phyloP scores from a whole-genome alignment of 129 eudicot species.

The Heracleum sosnowskyi region DNA sequence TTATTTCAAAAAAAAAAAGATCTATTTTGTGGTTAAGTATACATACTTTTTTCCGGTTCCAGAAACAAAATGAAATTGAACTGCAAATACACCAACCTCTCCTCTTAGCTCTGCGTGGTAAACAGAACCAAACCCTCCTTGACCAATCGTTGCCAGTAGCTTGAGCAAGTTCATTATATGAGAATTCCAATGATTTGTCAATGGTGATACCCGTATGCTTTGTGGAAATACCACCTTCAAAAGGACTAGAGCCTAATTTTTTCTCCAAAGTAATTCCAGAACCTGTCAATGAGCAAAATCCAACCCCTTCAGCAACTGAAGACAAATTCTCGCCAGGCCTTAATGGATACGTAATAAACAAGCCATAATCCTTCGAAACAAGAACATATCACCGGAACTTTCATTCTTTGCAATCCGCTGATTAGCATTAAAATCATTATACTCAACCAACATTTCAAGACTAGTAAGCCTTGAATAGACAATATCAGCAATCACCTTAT shows the following conservation, averaged over 20 bases:
- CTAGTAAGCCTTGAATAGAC: no score
- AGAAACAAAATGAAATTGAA: constrained; percentile 5
- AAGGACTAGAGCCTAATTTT: constrained; percentile 28
- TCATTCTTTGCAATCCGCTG: no score
- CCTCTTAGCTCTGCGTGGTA: constrained; percentile 70
- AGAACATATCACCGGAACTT: constrained; percentile 70
- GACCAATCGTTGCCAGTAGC: constrained; percentile 71
- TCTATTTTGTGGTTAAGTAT: no score
- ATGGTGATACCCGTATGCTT: constrained; percentile 49
- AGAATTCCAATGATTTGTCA: constrained; percentile 70
- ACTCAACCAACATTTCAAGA: no score
- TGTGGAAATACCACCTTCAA: constrained; percentile 31
- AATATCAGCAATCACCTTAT: no score
- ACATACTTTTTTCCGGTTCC: not conserved
- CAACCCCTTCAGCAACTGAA: constrained; percentile 29
- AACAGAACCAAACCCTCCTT: no score
- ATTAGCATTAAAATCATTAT: no score
- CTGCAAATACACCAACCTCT: constrained; percentile 43
- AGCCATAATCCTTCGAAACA: constrained; percentile 64
- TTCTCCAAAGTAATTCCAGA: constrained; percentile 27
- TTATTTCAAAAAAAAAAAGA: no score
- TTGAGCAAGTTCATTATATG: constrained; percentile 63
- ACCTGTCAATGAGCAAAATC: constrained; percentile 25
- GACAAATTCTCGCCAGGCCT: no score
- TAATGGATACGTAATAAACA: constrained; percentile 64